These are phyloP conservation scores for Phytopythium montanum DNA, from an alignment of 352 stramenopile species.

Conservation along the genomic window DNA sequence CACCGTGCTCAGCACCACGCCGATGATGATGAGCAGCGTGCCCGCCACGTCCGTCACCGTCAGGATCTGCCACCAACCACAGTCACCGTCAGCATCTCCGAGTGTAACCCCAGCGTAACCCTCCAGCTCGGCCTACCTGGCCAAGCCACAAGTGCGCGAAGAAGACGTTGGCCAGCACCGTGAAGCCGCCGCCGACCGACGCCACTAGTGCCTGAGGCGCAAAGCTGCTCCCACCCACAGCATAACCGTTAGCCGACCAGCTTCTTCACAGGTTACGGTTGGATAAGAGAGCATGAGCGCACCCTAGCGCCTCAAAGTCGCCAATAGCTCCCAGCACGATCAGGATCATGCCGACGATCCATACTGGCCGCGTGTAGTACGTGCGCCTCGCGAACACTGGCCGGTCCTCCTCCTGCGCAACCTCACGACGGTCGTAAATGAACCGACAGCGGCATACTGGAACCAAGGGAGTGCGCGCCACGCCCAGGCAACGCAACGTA, in stretches of 20 bases:
- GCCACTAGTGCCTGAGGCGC: slow-evolving; percentile 84
- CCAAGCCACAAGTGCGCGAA: slow-evolving; percentile 86
- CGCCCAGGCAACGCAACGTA: too few species aligned
- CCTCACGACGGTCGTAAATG: neutral
- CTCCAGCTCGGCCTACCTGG: slow-evolving; percentile 39
- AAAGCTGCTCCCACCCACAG: slow-evolving; percentile 33
- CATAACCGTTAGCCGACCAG: neutral
- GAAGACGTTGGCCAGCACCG: slow-evolving; percentile 87
- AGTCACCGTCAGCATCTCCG: neutral
- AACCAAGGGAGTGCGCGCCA: too few species aligned
- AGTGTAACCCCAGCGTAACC: too few species aligned
- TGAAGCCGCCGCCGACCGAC: slow-evolving; percentile 81
- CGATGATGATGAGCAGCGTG: slow-evolving; percentile 77
- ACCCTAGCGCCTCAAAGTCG: slow-evolving; percentile 86
- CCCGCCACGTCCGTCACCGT: slow-evolving; percentile 63
- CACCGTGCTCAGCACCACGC: slow-evolving; percentile 77
- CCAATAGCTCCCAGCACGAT: slow-evolving; percentile 78
- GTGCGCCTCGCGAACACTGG: slow-evolving; percentile 53
- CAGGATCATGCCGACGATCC: slow-evolving; percentile 78
- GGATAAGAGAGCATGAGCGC: too few species aligned
- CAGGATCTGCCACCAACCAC: slow-evolving; percentile 28
- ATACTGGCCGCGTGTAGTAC: slow-evolving; percentile 84
- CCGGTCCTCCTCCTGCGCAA: slow-evolving; percentile 52
- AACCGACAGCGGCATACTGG: too few species aligned
- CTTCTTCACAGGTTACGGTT: too few species aligned